A percentile compares a stretch with the other conserved stretches of the same genome.
phyloP scores from a whole-genome alignment of 345 rosid genomes.

The Salix udensis region DNA sequence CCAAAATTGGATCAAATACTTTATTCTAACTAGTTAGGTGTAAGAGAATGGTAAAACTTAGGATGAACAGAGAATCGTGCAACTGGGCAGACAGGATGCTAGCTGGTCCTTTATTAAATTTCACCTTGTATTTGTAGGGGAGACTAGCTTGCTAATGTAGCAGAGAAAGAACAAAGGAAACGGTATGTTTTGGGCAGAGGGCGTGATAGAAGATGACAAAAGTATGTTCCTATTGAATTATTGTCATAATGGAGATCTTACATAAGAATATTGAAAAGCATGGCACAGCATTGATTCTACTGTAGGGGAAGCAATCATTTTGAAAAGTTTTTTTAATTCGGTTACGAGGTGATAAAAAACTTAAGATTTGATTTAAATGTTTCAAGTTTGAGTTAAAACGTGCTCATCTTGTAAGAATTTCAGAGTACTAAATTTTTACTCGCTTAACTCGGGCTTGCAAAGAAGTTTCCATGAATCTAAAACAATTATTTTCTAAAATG shows the following conservation, averaged over 20 bases:
- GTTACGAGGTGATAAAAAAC: no score
- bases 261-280: no score
- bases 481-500: no score
- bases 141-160: not conserved
- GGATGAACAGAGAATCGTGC: not conserved
- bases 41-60: not conserved
- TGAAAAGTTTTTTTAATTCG: no score
- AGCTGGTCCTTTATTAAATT: not conserved
- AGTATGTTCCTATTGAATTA: not conserved
- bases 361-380: no score
- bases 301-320: no score
- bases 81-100: not conserved
- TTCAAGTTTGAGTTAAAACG: accelerated
- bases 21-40: not conserved
- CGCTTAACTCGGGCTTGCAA: no score
- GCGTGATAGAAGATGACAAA: slow-evolving; percentile 15
- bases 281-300: not conserved
- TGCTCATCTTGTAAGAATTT: no score
- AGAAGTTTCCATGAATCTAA: no score
- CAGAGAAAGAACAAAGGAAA: slow-evolving; percentile 9
- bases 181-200: not conserved
- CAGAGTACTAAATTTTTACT: accelerated
- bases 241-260: no score
- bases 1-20: not conserved
- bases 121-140: not conserved